Percentiles rank a stretch among this genome's conserved stretches.
Conservation (phyloP, 2,329 filamentous ascomycete species). For the Exophiala lecanii-corni region DNA sequence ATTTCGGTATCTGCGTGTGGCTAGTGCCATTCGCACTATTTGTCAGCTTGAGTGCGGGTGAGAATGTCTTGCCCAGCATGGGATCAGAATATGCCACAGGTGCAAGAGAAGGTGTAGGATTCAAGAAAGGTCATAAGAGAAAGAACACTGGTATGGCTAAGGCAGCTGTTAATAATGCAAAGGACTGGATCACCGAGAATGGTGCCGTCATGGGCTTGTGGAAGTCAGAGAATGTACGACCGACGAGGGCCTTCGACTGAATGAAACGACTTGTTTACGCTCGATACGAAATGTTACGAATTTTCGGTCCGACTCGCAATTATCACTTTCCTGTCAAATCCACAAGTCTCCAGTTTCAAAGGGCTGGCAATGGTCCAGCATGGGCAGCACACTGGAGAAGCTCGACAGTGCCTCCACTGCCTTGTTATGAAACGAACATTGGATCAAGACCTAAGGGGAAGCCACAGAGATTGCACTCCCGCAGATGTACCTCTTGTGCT, state of each 20-base stretch:
- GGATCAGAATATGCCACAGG: slow-evolving; percentile 68
- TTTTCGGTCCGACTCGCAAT: too few species aligned
- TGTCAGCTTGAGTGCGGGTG: slow-evolving; percentile 86
- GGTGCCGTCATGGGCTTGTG: slow-evolving; percentile 60
- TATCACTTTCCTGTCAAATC: too few species aligned
- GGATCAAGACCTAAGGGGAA: too few species aligned
- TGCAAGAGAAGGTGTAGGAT: slow-evolving; percentile 32
- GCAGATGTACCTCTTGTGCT: too few species aligned
- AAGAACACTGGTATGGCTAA: slow-evolving; percentile 60
- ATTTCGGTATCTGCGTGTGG: slow-evolving; percentile 96
- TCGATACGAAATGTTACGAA: too few species aligned
- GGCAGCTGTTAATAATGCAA: slow-evolving; percentile 55
- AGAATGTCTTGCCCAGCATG: slow-evolving; percentile 92
- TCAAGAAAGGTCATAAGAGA: slow-evolving; percentile 35
- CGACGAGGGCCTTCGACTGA: slow-evolving; percentile 35
- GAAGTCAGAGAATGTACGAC: slow-evolving; percentile 51
- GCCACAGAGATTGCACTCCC: too few species aligned
- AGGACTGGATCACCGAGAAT: slow-evolving; percentile 58
- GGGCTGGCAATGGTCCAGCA: too few species aligned
- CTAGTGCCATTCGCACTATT: slow-evolving; percentile 92
- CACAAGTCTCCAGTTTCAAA: too few species aligned
- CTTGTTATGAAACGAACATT: too few species aligned
- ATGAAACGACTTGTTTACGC: too few species aligned
- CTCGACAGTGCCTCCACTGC: too few species aligned
- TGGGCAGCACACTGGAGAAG: too few species aligned